Evolutionary conservation across 352 stramenopile genomes (phyloP).

Genomic region (Phytophthora megakarya): DNA sequence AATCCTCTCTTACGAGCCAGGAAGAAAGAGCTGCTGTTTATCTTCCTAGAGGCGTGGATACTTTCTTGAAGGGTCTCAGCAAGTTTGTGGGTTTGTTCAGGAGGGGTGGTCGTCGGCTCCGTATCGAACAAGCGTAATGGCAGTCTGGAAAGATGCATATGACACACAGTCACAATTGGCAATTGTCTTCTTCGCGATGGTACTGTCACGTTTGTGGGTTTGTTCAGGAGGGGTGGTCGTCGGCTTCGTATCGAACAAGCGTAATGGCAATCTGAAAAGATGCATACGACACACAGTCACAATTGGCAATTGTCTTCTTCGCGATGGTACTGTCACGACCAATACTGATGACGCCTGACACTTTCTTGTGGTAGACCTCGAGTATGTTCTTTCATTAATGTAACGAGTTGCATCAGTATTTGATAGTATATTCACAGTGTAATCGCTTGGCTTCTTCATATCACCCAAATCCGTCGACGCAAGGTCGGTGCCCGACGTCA

Average conservation of each 20-base stretch:
- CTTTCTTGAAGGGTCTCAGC: not conserved
- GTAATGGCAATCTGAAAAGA: no score
- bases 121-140: constrained; percentile 1
- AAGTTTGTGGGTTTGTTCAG: constrained; percentile 11
- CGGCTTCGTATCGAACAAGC: constrained; percentile 70
- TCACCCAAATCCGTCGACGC: constrained; percentile 52
- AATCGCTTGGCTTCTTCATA: constrained; percentile 65
- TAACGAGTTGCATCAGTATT: constrained; percentile 77
- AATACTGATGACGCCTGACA: constrained; percentile 87
- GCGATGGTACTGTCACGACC: constrained; percentile 84
- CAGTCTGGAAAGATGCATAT: not conserved
- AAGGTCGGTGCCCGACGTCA: constrained; percentile 37
- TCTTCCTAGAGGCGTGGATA: constrained; percentile 9
- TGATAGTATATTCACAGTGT: constrained; percentile 83
- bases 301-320: constrained; percentile 67
- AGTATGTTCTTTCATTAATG: constrained; percentile 65
- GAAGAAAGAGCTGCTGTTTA: constrained; percentile 14
- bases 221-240: constrained; percentile 46
- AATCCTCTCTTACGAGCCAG: not conserved
- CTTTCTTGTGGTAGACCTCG: constrained; percentile 44
- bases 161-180: no score
- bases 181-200: not conserved
- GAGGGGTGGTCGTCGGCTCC: constrained; percentile 6
- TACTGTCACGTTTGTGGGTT: constrained; percentile 26
- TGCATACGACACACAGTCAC: no score